Evolutionary conservation across 306 rosid species (phyloP), one percentile per base, ranked within the genome.

Genomic region (Datisca glomerata): DNA sequence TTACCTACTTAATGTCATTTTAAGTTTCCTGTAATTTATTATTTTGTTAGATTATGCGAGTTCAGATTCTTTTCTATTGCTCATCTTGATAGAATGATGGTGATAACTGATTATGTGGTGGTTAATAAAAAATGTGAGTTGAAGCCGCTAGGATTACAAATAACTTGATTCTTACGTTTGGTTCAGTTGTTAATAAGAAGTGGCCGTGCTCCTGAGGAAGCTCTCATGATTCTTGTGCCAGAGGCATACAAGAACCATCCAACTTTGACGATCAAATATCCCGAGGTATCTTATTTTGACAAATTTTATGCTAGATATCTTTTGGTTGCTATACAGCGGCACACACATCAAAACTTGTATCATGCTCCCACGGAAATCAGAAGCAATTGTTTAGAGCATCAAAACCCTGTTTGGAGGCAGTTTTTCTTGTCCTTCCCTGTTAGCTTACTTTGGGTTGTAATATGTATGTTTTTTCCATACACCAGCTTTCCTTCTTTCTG

Each of bases 241-340:
- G 98, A 89, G 79, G 98, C 91, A 36, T 89, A 89, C 69, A 84
- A 89, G 51, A 84, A 89, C 43, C 98, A 89, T 63, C 98, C 98
- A 45, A 89, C 98, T 31, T 59, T 89, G 71, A 20, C 56, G 50
- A 77, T 77, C 60, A 89, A 89, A 62, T 89, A 89, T 51, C 98
- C 98, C 12, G 98, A 89, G 98, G 97, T 83, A 74, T 20, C 46
- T 33, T 41, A 19, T 32, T 45, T 39, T 18, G 5, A 8, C 10
- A 14, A 12, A 42, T 23, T 24, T 41, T 40, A 39, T 49, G 43
- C 27, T 12, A 35, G 20, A 8, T 6, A 36, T 41, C 8, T 2
- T 36, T 21, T 7, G 20, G 34, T 19, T 51, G 25, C 39, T 37
- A 38, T 39, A 24, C 25, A 51, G 7, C 18, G 16, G 23, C 25